Conservation (phyloP, 805 yeast genomes). For the Sungouiella thailandica region DNA sequence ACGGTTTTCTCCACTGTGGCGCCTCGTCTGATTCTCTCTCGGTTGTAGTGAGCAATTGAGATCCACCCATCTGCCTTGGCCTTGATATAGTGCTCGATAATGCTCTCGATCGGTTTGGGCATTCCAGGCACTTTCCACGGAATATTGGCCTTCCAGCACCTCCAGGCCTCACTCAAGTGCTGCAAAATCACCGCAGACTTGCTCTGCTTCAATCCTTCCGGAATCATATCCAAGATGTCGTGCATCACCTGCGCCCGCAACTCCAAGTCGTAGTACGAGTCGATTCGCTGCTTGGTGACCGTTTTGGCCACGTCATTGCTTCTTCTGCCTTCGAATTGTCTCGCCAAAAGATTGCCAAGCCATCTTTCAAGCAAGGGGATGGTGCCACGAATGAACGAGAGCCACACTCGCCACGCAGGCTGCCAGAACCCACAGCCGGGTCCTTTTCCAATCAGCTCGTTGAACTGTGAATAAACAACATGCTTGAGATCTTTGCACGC, state of each 20-base stretch:
- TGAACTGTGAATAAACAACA: conserved; percentile 80
- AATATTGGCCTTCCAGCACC: conserved; percentile 98
- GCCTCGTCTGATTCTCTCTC: conserved; percentile 87
- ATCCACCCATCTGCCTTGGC: conserved; percentile 98
- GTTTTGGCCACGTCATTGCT: conserved; percentile 90
- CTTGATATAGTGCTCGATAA: conserved; percentile 83
- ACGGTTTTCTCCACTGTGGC: conserved; percentile 91
- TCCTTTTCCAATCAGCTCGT: conserved; percentile 86
- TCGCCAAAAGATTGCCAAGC: conserved; percentile 83
- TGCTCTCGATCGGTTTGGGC: conserved; percentile 83
- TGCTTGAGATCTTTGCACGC: conserved; percentile 95
- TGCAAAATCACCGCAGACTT: conserved; percentile 85
- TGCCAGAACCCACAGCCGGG: conserved; percentile 99
- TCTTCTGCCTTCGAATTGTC: conserved; percentile 95
- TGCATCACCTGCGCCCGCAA: conserved; percentile 91
- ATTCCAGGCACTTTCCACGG: conserved; percentile 98
- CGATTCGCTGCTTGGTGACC: conserved; percentile 91
- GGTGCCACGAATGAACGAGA: conserved; percentile 84
- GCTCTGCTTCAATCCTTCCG: conserved; percentile 84
- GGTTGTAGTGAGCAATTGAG: conserved; percentile 84
- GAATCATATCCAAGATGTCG: conserved; percentile 95
- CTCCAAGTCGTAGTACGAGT: conserved; percentile 91
- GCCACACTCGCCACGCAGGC: conserved; percentile 98
- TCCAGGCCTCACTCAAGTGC: conserved; percentile 97
- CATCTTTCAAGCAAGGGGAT: conserved; percentile 91